These are phyloP conservation scores for Penicillium desertorum DNA, from an alignment of 495 filamentous ascomycete genomes.

Conservation along the genomic window DNA sequence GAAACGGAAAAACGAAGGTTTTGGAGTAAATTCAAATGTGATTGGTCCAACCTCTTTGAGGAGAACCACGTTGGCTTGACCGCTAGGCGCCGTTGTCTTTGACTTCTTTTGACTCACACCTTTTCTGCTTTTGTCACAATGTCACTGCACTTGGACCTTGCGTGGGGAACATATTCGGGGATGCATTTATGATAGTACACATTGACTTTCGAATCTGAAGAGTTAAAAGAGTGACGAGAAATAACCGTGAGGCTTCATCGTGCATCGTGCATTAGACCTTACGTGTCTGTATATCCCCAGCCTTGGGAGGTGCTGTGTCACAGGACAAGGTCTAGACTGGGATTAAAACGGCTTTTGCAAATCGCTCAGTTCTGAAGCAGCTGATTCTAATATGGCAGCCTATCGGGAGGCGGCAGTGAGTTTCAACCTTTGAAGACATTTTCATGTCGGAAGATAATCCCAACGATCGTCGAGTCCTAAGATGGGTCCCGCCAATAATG, in stretches of 20 bases:
- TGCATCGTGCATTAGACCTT: constrained; percentile 4
- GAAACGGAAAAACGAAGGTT: constrained; percentile 7
- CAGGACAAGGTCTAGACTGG: constrained; percentile 14
- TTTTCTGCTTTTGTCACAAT: background rate
- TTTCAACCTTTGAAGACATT: constrained; percentile 14
- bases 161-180: constrained; percentile 19
- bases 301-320: constrained; percentile 15
- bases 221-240: constrained; percentile 9
- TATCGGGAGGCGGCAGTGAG: constrained; percentile 23
- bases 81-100: constrained; percentile 3
- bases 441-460: constrained; percentile 9
- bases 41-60: constrained; percentile 17
- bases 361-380: constrained; percentile 19
- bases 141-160: constrained; percentile 22
- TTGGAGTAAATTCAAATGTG: background rate
- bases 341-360: background rate
- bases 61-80: constrained; percentile 12
- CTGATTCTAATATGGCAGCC: constrained; percentile 18
- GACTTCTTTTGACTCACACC: too few species aligned
- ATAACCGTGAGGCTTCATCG: constrained; percentile 13
- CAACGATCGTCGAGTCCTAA: constrained; percentile 10
- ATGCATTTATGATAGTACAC: constrained; percentile 4
- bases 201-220: constrained; percentile 4
- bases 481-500: constrained; percentile 2
- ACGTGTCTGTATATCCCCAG: constrained; percentile 6